These are phyloP conservation scores for Barnettozyma hawaiiensis DNA, from an alignment of 1,139 yeast genomes.

Conservation along the genomic window DNA sequence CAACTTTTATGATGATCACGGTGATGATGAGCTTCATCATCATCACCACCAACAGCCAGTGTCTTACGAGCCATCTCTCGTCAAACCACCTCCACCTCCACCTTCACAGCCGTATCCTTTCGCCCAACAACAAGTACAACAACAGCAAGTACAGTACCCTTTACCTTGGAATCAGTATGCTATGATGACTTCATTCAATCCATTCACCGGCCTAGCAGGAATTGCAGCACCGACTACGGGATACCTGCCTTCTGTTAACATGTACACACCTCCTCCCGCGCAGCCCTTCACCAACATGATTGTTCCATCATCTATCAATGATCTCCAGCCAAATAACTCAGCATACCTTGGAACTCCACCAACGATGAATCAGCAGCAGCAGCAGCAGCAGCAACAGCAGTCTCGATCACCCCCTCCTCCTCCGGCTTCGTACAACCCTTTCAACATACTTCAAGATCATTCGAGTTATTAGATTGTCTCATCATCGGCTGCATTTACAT, in stretches of 20 bases:
- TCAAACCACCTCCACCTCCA: background rate
- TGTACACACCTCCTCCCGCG: background rate
- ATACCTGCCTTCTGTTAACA: background rate
- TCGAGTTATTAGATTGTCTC: background rate
- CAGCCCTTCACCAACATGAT: background rate
- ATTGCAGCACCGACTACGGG: background rate
- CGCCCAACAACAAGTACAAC: background rate
- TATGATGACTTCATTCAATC: background rate
- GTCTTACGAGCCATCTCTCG: background rate
- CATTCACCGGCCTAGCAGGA: background rate
- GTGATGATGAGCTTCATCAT: too few relatives aligned
- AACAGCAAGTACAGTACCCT: background rate
- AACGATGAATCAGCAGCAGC: background rate
- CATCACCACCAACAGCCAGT: too few relatives aligned
- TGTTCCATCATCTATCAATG: background rate
- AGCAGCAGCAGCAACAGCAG: background rate
- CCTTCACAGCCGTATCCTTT: background rate
- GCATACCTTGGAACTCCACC: slow-evolving; percentile 2
- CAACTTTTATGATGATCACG: slow-evolving; percentile 9
- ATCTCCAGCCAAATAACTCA: background rate
- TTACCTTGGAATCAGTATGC: background rate
- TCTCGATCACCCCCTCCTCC: slow-evolving; percentile 6
- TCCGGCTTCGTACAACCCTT: slow-evolving; percentile 3
- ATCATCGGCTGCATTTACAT: background rate
- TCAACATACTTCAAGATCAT: background rate